A percentile compares a stretch with the other conserved stretches of the same genome.
Conservation (phyloP, 1,284 basidiomycete genomes). For the Pseudomicrostroma phylloplanum region DNA sequence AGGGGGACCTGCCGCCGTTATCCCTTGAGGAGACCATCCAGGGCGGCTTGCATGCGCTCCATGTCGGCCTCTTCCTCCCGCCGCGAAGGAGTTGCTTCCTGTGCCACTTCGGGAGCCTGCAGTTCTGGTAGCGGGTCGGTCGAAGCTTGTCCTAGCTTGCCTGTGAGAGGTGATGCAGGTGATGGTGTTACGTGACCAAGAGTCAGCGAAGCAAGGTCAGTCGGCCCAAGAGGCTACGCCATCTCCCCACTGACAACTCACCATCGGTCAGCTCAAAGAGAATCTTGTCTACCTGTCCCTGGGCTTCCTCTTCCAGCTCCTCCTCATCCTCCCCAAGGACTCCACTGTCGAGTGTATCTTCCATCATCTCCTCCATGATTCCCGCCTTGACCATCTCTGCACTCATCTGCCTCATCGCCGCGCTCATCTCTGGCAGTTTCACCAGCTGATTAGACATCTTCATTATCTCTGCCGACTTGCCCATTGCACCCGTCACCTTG, state of each 20-base stretch:
- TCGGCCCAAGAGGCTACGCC: background rate
- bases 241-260: constrained; percentile 51
- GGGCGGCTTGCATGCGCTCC: constrained; percentile 45
- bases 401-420: constrained; percentile 92
- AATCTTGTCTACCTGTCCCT: constrained; percentile 94
- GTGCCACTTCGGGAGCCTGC: constrained; percentile 15
- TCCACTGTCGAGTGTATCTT: constrained; percentile 52
- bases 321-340: constrained; percentile 66
- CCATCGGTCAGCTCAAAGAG: constrained; percentile 92
- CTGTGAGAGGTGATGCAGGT: constrained; percentile 5
- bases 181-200: background rate
- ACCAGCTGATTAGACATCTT: constrained; percentile 87
- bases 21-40: constrained; percentile 44
- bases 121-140: constrained; percentile 35
- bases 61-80: constrained; percentile 33
- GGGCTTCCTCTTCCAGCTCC: constrained; percentile 91
- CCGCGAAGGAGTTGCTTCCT: constrained; percentile 11
- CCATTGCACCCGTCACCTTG: constrained; percentile 92
- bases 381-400: constrained; percentile 91
- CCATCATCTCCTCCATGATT: constrained; percentile 54
- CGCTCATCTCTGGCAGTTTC: constrained; percentile 84
- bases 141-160: constrained; percentile 38
- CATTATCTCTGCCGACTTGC: constrained; percentile 99
- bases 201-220: background rate
- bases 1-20: constrained; percentile 7